Evolutionary conservation across 192 early-diverging fungal species (phyloP).

Genomic region (Coemansia sp.): DNA sequence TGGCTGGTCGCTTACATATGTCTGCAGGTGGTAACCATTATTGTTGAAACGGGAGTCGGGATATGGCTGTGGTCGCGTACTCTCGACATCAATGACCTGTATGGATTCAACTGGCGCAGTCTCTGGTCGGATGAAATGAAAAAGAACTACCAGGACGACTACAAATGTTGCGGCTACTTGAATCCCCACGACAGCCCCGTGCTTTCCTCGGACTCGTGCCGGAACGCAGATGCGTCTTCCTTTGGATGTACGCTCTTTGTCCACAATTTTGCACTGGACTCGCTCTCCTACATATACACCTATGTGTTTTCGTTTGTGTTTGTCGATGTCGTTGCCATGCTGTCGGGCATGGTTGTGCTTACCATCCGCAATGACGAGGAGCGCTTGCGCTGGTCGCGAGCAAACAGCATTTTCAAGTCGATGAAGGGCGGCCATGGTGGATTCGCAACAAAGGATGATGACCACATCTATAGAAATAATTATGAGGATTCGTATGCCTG

Average conservation of each 20-base stretch:
- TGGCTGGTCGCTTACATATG: conserved; percentile 27
- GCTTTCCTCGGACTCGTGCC: conserved; percentile 18
- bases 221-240: neutral
- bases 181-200: conserved; percentile 33
- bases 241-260: conserved; percentile 44
- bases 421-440: conserved; percentile 8
- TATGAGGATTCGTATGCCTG: conserved; percentile 1
- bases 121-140: conserved; percentile 35
- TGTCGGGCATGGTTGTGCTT: conserved; percentile 38
- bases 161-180: conserved; percentile 42
- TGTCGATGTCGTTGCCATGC: conserved; percentile 33
- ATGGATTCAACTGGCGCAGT: conserved; percentile 46
- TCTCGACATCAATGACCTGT: conserved; percentile 32
- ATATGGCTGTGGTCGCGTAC: conserved; percentile 50
- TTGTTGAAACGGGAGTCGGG: conserved; percentile 31
- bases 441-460: neutral
- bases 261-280: conserved; percentile 34
- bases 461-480: neutral
- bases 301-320: conserved; percentile 47
- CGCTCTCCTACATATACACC: conserved; percentile 37
- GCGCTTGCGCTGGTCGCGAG: conserved; percentile 43
- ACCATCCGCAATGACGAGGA: conserved; percentile 47
- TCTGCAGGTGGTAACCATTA: conserved; percentile 15
- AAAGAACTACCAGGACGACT: conserved; percentile 29
- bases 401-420: conserved; percentile 45